phyloP scores from a whole-genome alignment of 768 basidiomycete species.

The Agaricus blazei region DNA sequence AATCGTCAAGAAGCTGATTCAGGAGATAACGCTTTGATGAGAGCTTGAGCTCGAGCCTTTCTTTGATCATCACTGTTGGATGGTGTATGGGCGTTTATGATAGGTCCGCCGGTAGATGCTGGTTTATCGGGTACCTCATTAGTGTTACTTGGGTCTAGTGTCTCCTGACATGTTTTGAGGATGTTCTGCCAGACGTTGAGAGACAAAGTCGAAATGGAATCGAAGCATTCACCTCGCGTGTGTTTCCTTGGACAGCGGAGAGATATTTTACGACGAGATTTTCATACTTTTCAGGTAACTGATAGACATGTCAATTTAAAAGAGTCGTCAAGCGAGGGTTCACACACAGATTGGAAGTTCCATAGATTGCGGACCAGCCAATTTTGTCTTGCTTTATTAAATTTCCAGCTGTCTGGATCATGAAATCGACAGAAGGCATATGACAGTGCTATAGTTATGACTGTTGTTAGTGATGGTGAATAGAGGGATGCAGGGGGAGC shows the following conservation, averaged over 20 bases:
- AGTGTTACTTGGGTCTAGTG: neutral
- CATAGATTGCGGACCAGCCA: conserved; percentile 68
- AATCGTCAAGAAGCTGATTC: neutral
- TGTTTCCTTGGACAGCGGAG: conserved; percentile 42
- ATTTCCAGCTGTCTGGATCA: conserved; percentile 55
- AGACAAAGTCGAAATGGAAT: neutral
- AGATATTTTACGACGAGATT: conserved; percentile 42
- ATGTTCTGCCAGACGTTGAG: neutral
- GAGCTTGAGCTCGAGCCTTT: neutral
- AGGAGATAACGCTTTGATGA: neutral
- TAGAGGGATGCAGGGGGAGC: neutral
- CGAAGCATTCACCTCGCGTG: conserved; percentile 30
- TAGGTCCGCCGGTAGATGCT: neutral
- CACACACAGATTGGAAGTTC: conserved; percentile 40
- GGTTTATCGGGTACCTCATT: neutral
- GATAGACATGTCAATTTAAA: neutral
- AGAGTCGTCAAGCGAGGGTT: neutral
- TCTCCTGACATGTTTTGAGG: neutral
- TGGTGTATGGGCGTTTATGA: neutral
- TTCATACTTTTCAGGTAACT: conserved; percentile 54
- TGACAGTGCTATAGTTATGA: conserved; percentile 28
- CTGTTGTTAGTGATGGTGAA: neutral
- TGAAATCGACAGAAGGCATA: conserved; percentile 55
- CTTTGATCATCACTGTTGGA: neutral
- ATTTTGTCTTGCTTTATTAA: conserved; percentile 70